Conservation (phyloP, 2,329 filamentous ascomycete genomes). For the Keithomyces neogunnii region DNA sequence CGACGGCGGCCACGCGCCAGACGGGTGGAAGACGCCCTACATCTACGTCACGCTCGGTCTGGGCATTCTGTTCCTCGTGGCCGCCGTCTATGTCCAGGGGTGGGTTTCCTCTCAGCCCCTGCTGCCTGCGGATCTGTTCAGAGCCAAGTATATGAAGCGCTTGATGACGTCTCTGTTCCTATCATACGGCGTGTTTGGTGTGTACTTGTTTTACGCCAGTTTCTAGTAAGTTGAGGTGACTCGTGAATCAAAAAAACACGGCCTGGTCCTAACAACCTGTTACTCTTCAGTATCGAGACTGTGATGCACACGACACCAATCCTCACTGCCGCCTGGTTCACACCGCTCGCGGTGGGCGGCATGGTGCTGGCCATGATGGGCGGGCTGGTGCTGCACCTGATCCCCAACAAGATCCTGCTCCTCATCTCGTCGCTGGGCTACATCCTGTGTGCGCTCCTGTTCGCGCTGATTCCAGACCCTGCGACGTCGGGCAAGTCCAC, state of each 20-base stretch:
- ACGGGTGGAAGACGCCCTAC: constrained; percentile 67
- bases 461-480: constrained; percentile 53
- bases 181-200: constrained; percentile 58
- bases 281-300: constrained; percentile 41
- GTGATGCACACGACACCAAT: constrained; percentile 52
- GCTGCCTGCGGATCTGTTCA: constrained; percentile 62
- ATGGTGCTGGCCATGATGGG: constrained; percentile 54
- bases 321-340: constrained; percentile 59
- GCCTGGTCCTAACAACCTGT: background rate
- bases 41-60: constrained; percentile 57
- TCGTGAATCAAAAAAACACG: no score
- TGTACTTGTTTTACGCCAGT: constrained; percentile 62
- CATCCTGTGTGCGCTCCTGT: constrained; percentile 49
- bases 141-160: constrained; percentile 58
- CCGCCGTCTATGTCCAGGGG: constrained; percentile 62
- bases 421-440: constrained; percentile 53
- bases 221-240: constrained; percentile 44
- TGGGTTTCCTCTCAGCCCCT: constrained; percentile 62
- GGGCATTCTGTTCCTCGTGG: constrained; percentile 50
- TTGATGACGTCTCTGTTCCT: constrained; percentile 54
- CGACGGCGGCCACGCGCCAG: constrained; percentile 58
- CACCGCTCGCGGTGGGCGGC: constrained; percentile 60
- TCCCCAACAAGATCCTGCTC: constrained; percentile 55
- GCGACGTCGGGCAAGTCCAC: constrained; percentile 17
- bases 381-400: constrained; percentile 57